Evolutionary conservation across 768 basidiomycete species (phyloP), one percentile per base, ranked within the genome.

Genomic region (Asterophora lycoperdoides): DNA sequence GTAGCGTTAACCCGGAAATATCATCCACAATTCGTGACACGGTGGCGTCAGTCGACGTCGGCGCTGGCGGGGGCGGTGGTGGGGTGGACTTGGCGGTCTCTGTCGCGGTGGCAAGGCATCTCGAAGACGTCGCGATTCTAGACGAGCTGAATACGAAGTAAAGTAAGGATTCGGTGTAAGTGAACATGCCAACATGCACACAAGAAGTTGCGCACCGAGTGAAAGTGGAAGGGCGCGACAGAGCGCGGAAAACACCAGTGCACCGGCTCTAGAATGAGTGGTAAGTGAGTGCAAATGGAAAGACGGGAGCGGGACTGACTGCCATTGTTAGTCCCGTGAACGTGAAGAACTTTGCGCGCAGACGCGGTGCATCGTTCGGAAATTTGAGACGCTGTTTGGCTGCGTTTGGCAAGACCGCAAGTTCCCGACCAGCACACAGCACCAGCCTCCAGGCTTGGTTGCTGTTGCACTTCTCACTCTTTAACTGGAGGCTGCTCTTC

Each of bases 21-120:
- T 92, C 86, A 64, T 98, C 92, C 20, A 99, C 96, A 60, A 99
- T 86, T 51, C 80, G 80, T 41, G 71, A 73, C 56, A 99, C 77
- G 58, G 76, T 81, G 17, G 90, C 80, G 64, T 93, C 82, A 18
- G 70, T 63, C 13, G 76, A 65, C 14, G 60, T 53, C 18, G 63
- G 60, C 5, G 64, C 53, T 3, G 73, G 62, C 3, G 77, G 68
- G 1, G 76, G 75, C 18, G 78, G 69, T 2, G 76, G 67, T 0
- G 72, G 50, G 2, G 73, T 53, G 4, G 75, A 56, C 17, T 72
- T 65, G 19, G 78, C 61, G 8, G 76, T 56, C 40, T 72, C 73
- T 13, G 80, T 65, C 15, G 81, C 74, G 8, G 84, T 79, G 20
- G 81, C 75, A 44, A 85, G 66, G 67, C 74, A 79, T 74, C 84